Base-by-base conservation (phyloP, 345 rosid species). In the Boechera stricta region DNA sequence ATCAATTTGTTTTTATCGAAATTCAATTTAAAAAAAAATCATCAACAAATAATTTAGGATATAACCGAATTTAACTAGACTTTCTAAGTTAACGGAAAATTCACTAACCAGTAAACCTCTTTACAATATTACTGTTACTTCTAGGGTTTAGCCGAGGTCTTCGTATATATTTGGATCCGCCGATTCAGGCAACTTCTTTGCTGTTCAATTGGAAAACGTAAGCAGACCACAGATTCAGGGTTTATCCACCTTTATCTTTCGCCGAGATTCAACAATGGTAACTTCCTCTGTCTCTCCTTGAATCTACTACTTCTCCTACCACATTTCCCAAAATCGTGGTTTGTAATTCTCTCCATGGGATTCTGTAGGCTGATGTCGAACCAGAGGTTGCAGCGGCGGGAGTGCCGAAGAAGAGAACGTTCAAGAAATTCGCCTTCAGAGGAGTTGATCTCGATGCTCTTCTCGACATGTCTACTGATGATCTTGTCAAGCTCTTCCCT, bases 341-440 rank as follows among this genome's bases (percentile, higher is more conserved):
- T 47, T 24, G 56, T 31, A 54, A 54, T 65, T 10, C 4, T 36
- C 31, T 65, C 24, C 31, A 32, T 36, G 16, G 16, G 11, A 73
- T 6, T 73, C n/a, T 32, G 0, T 64, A 84, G 86, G 87, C 88
- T 72, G 86, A 84, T 49, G 65, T 74, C 10, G 78, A 55, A 65
- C 59, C 77, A 45, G 88, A 82, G 49, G 88, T 84, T 47, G 84
- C 74, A 12, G 33, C 32, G 13, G 69, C 80, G 82, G 83, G 7
- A 69, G 86, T 88, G 18, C 56, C 42, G 5, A 88, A 86, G 84
- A 86, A 88, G 89, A 88, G 95, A 77, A 90, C 95, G 48, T 90
- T 90, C 72, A 88, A 86, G 85, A 90, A 86, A 82, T 90, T 89
- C 65, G 82, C 88, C 45, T 89, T 83, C 87, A 84, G 87, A 71